Percentiles rank a stretch among this genome's conserved stretches.
These are phyloP conservation scores for Zymoseptoria brevis DNA, from an alignment of 2,329 filamentous ascomycete species.

Conservation along the genomic window DNA sequence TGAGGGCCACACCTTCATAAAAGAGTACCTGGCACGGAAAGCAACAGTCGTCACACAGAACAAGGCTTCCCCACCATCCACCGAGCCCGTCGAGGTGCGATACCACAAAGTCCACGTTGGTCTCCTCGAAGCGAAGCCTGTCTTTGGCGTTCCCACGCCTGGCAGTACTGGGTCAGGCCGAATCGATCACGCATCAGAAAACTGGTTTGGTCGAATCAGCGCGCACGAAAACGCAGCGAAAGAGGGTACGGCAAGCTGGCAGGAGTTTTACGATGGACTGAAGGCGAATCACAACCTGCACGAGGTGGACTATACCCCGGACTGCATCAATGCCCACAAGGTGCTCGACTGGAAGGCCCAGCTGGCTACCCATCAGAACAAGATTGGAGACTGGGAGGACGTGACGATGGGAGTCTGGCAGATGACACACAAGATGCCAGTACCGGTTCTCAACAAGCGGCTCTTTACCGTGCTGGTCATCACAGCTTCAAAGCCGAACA, in stretches of 20 bases:
- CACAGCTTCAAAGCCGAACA: slow-evolving; percentile 32
- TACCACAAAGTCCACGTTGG: slow-evolving; percentile 43
- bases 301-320: slow-evolving; percentile 53
- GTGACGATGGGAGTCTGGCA: slow-evolving; percentile 47
- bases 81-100: slow-evolving; percentile 47
- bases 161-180: slow-evolving; percentile 11
- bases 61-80: slow-evolving; percentile 45
- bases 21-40: slow-evolving; percentile 44
- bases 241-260: slow-evolving; percentile 52
- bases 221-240: slow-evolving; percentile 48
- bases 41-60: slow-evolving; percentile 45
- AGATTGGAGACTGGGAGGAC: slow-evolving; percentile 22
- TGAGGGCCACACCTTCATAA: slow-evolving; percentile 55
- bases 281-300: slow-evolving; percentile 50
- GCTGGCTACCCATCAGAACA: not conserved
- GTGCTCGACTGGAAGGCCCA: slow-evolving; percentile 36
- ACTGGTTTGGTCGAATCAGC: slow-evolving; percentile 58
- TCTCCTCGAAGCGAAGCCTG: slow-evolving; percentile 31
- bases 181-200: slow-evolving; percentile 36
- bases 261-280: slow-evolving; percentile 55
- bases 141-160: not conserved
- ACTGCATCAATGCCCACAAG: slow-evolving; percentile 43
- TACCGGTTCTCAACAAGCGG: slow-evolving; percentile 51
- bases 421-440: slow-evolving; percentile 57
- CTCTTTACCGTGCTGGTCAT: slow-evolving; percentile 61